These are phyloP conservation scores for Apiospora malaysiana DNA, from an alignment of 2,329 filamentous ascomycete genomes.

Conservation along the genomic window DNA sequence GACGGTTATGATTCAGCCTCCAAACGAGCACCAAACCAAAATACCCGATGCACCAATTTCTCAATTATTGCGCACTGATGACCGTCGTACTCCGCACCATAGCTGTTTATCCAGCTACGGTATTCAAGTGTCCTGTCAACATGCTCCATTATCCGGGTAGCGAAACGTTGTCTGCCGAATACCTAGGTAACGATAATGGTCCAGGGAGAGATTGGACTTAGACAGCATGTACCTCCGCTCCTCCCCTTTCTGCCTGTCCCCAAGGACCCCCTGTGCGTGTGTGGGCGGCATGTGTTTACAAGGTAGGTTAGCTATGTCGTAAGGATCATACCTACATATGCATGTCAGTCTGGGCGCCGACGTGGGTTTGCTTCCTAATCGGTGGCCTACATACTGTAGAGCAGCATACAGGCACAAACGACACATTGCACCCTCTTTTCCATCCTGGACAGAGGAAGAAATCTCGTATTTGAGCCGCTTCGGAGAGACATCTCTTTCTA, in stretches of 20 bases:
- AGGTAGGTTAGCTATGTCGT: background rate
- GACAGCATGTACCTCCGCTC: background rate
- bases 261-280: background rate
- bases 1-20: constrained; percentile 15
- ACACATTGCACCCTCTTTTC: constrained; percentile 27
- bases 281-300: background rate
- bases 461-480: constrained; percentile 21
- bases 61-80: too few relatives aligned
- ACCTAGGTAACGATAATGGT: too few relatives aligned
- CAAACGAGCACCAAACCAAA: constrained; percentile 16
- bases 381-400: constrained; percentile 15
- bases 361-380: constrained; percentile 8
- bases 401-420: background rate
- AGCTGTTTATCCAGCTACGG: too few relatives aligned
- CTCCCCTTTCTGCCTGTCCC: background rate
- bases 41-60: background rate
- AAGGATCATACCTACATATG: background rate
- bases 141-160: too few relatives aligned
- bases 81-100: too few relatives aligned
- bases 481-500: constrained; percentile 15
- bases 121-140: too few relatives aligned
- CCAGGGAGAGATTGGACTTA: too few relatives aligned
- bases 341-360: background rate
- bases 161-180: too few relatives aligned
- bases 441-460: background rate